Evolutionary conservation across 2,329 filamentous ascomycete genomes (phyloP).

Genomic region (Fusarium bulbicola): DNA sequence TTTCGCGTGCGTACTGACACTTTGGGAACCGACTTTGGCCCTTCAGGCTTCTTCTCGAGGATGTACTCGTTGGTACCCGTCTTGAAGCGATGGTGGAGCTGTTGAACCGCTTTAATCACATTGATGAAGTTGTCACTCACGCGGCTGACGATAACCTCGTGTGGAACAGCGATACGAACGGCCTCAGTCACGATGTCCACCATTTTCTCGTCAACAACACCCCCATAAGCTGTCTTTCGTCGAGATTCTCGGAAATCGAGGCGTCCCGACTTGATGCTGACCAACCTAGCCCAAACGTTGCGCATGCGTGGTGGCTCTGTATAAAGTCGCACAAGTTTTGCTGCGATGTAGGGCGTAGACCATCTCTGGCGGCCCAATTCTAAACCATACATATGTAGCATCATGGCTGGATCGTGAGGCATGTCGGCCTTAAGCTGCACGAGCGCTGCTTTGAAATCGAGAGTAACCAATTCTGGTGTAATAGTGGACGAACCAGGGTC

Average conservation of each 20-base stretch:
- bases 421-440: conserved; percentile 89
- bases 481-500: conserved; percentile 47
- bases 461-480: conserved; percentile 73
- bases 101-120: conserved; percentile 83
- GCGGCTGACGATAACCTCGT: conserved; percentile 87
- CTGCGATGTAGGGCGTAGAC: conserved; percentile 82
- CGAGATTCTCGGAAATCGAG: conserved; percentile 82
- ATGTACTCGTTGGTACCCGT: conserved; percentile 90
- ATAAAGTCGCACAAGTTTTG: conserved; percentile 84
- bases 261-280: conserved; percentile 83
- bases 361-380: conserved; percentile 88
- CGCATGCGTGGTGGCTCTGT: conserved; percentile 86
- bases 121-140: conserved; percentile 96
- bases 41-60: conserved; percentile 84
- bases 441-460: conserved; percentile 84
- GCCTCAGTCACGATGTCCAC: conserved; percentile 88
- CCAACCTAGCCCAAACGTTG: conserved; percentile 83
- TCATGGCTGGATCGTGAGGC: conserved; percentile 88
- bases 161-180: conserved; percentile 86
- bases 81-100: conserved; percentile 92
- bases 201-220: conserved; percentile 76
- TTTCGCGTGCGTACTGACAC: conserved; percentile 84
- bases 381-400: conserved; percentile 87
- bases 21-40: conserved; percentile 85
- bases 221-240: conserved; percentile 69